Evolutionary conservation across 768 basidiomycete genomes (phyloP), one percentile per base, ranked within the genome.

Genomic region (Phaeotremella fagi): DNA sequence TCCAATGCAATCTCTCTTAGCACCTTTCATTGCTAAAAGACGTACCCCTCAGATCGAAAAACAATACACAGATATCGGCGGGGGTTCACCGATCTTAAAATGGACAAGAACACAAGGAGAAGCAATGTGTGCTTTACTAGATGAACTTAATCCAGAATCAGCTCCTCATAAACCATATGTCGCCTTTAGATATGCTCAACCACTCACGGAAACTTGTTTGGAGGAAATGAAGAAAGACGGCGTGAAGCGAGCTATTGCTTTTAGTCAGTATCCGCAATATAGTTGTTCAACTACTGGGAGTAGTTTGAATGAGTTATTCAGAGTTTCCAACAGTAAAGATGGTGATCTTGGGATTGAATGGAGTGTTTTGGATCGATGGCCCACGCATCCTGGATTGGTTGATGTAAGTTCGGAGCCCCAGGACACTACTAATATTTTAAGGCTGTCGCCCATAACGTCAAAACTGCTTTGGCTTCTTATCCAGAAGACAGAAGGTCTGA

Each of bases 291-390:
- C 95, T 11, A 98, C 95, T 0, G 95, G 95, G 46, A 95, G 91
- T 77, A 92, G 89, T 72, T 71, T 99, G 69, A 99, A 98, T 67
- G 95, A 99, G 73, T 76, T 99, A 24, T 78, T 86, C 51, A 59
- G 60, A 49, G 57, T 73, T n/a, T 54, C 64, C 24, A 69, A 60
- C 48, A 48, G 52, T 11, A 54, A 55, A 44, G 57, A 38, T 33
- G 48, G 75, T 79, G 60, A 85, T 80, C 45, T 78, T 79, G 44
- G 78, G 76, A 62, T 99, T 22, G 82, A 90, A 66, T 99, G 95
- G 95, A 94, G 88, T 71, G 91, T 98, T 4, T 87, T 99, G 68
- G 95, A 99, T 77, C 82, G 95, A 24, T 99, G 95, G 95, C 91
- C 90, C 7, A 90, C 89, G 9, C 88, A 99, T 73, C 80, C 86